These are phyloP conservation scores for Globisporangium megalacanthum DNA, from an alignment of 352 stramenopile species.

Conservation along the genomic window DNA sequence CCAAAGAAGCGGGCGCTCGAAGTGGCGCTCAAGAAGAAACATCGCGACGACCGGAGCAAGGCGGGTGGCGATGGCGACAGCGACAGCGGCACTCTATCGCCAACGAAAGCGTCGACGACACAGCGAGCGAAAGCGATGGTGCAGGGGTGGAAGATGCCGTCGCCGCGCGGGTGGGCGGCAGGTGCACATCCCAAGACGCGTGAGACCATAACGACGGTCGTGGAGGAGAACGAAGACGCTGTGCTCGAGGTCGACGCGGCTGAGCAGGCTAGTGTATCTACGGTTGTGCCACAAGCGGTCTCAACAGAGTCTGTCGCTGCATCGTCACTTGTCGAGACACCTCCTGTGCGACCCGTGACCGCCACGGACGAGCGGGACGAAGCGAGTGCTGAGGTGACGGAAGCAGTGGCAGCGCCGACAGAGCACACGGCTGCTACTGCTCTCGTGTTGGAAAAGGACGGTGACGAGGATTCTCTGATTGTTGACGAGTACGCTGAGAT, in stretches of 20 bases:
- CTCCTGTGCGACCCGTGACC: too few relatives aligned
- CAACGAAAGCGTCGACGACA: slow-evolving; percentile 10
- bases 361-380: too few relatives aligned
- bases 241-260: not conserved
- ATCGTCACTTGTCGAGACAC: too few relatives aligned
- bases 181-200: not conserved
- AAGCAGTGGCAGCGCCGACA: not conserved
- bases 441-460: not conserved
- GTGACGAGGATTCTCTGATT: not conserved
- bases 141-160: slow-evolving; percentile 19
- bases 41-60: slow-evolving; percentile 28
- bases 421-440: not conserved
- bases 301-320: too few relatives aligned
- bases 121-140: slow-evolving; percentile 20
- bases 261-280: not conserved
- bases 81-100: not conserved
- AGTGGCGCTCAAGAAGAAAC: slow-evolving; percentile 61
- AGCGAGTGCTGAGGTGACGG: too few relatives aligned
- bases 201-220: not conserved
- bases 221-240: slow-evolving; percentile 3
- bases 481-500: too few relatives aligned
- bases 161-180: slow-evolving; percentile 1
- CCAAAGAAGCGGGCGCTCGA: slow-evolving; percentile 66
- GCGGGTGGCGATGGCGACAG: not conserved
- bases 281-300: too few relatives aligned